Evolutionary conservation across 2,329 filamentous ascomycete species (phyloP).

Genomic region (Calonectria hawksworthii): DNA sequence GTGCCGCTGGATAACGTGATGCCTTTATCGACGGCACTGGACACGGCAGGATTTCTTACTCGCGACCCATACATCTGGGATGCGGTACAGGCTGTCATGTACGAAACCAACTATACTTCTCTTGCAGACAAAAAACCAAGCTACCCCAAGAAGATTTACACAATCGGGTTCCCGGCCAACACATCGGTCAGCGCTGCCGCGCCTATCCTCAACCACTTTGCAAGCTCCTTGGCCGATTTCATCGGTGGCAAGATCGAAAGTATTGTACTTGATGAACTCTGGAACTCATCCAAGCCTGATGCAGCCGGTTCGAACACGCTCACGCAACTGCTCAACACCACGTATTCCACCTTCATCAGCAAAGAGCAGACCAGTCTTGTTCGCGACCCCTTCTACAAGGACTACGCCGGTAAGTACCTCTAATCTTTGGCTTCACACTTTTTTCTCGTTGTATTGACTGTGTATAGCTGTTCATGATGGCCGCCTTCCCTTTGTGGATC

Average conservation of each 20-base stretch:
- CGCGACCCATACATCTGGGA: slow-evolving; percentile 54
- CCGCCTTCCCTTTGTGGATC: slow-evolving; percentile 54
- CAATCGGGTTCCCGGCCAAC: not conserved
- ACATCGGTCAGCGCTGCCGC: not conserved
- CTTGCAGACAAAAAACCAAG: not conserved
- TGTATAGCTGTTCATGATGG: slow-evolving; percentile 43
- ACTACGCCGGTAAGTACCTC: slow-evolving; percentile 50
- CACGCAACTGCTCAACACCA: slow-evolving; percentile 46
- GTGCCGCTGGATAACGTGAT: slow-evolving; percentile 58
- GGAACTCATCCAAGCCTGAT: not conserved
- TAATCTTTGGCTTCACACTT: not conserved
- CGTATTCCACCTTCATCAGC: slow-evolving; percentile 54
- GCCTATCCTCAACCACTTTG: not conserved
- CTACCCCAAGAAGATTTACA: slow-evolving; percentile 12
- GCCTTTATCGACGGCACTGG: slow-evolving; percentile 56
- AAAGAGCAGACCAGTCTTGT: slow-evolving; percentile 55
- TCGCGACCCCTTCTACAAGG: slow-evolving; percentile 55
- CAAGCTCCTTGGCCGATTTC: not conserved
- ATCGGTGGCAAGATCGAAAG: not conserved
- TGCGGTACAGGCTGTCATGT: slow-evolving; percentile 46
- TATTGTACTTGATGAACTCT: not conserved
- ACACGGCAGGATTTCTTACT: slow-evolving; percentile 60
- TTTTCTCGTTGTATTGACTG: not conserved
- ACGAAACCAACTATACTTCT: slow-evolving; percentile 36
- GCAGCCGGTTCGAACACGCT: slow-evolving; percentile 26